These are phyloP conservation scores for Neurospora crassa DNA, from an alignment of 2,329 filamentous ascomycete species.

Conservation along the genomic window DNA sequence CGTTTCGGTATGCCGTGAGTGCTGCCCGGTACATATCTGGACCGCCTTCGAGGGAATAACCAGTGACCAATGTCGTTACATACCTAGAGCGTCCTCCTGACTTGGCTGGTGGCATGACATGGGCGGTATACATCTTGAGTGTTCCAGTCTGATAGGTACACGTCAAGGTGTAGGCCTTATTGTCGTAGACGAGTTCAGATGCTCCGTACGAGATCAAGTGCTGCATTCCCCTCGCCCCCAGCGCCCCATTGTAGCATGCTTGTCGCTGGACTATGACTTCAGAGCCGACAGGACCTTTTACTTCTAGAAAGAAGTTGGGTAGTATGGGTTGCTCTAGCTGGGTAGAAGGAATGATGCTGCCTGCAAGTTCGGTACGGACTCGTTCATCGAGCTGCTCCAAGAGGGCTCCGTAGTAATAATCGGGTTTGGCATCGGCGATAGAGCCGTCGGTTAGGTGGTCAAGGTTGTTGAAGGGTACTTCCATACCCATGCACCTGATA, in stretches of 20 bases:
- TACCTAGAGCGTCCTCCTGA: not conserved
- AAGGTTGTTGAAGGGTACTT: not conserved
- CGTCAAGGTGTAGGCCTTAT: not conserved
- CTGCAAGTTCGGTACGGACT: not conserved
- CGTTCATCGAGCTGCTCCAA: not conserved
- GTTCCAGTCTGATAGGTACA: not conserved
- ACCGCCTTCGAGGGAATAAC: not conserved
- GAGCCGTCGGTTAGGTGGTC: not conserved
- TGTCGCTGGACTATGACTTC: not conserved
- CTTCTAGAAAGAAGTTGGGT: not conserved
- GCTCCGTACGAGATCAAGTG: not conserved
- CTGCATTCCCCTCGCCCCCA: not conserved
- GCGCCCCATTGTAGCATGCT: not conserved
- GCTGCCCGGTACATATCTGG: not conserved
- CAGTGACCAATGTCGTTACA: not conserved
- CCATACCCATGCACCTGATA: not conserved
- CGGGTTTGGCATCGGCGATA: not conserved
- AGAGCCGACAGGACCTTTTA: not conserved
- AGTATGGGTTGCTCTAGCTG: not conserved
- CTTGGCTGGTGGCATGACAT: not conserved
- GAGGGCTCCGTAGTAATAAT: not conserved
- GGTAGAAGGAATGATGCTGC: not conserved
- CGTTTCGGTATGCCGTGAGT: not conserved
- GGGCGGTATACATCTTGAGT: not conserved
- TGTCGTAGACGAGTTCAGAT: not conserved